Percentiles rank a stretch among this genome's conserved stretches.
phyloP scores from a whole-genome alignment of 2,329 filamentous ascomycete species.

The Stachybotrys elegans region DNA sequence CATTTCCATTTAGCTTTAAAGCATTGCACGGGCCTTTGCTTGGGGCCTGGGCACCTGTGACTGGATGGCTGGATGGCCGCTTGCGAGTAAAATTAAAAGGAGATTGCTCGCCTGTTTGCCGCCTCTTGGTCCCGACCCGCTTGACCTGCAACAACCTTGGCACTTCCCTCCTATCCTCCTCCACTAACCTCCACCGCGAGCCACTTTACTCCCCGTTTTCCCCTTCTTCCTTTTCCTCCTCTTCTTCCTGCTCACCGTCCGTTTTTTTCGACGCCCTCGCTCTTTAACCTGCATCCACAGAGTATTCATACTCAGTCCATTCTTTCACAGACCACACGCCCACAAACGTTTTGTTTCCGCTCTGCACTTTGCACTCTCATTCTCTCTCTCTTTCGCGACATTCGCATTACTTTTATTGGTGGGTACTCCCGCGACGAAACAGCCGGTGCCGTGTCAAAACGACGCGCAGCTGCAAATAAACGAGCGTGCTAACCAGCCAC shows the following conservation, averaged over 20 bases:
- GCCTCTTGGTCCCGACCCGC: not conserved
- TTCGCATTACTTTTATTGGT: too few species aligned
- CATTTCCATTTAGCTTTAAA: too few species aligned
- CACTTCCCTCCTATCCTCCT: not conserved
- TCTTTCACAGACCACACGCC: conserved; percentile 12
- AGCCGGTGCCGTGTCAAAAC: too few species aligned
- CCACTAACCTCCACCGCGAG: not conserved
- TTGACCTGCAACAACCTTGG: not conserved
- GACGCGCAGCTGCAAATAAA: too few species aligned
- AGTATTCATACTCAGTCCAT: conserved; percentile 19
- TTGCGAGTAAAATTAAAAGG: conserved; percentile 19
- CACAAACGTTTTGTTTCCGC: not conserved
- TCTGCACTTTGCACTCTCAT: not conserved
- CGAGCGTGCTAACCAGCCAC: too few species aligned
- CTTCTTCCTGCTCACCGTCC: conserved; percentile 9
- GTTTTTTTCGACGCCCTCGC: conserved; percentile 10
- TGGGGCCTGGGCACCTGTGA: too few species aligned
- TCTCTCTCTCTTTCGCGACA: not conserved
- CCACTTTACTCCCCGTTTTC: conserved; percentile 5
- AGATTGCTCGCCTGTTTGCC: not conserved
- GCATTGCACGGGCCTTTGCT: too few species aligned
- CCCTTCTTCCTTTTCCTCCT: conserved; percentile 4
- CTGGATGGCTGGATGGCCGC: too few species aligned
- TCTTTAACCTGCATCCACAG: conserved; percentile 10
- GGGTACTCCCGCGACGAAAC: too few species aligned